Percentiles rank a stretch among this genome's conserved stretches.
Evolutionary conservation across 1,139 yeast species (phyloP).

Genomic region (Arxiozyma slooffiae): DNA sequence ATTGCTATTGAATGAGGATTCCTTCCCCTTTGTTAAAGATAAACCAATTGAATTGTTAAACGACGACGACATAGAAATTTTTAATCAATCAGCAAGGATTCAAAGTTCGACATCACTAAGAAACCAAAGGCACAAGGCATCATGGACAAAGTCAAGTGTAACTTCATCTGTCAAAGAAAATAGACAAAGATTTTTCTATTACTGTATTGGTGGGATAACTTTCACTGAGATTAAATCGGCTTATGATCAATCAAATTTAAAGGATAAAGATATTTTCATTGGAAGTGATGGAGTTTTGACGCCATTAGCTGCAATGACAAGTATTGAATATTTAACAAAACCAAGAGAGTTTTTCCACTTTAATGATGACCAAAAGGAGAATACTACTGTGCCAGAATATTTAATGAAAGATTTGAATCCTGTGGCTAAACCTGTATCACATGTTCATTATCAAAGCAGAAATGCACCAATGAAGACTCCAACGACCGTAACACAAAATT

Average conservation of each 20-base stretch:
- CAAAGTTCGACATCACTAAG: constrained; percentile 44
- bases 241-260: constrained; percentile 54
- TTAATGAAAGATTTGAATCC: constrained; percentile 21
- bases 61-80: constrained; percentile 41
- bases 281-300: constrained; percentile 75
- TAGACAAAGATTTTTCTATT: constrained; percentile 66
- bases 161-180: constrained; percentile 31
- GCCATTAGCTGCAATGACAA: constrained; percentile 46
- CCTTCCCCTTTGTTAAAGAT: constrained; percentile 71
- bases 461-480: constrained; percentile 8
- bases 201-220: constrained; percentile 84
- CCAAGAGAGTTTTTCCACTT: constrained; percentile 28
- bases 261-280: constrained; percentile 65
- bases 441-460: constrained; percentile 19
- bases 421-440: constrained; percentile 21
- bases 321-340: constrained; percentile 32
- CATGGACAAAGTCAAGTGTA: constrained; percentile 57
- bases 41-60: constrained; percentile 48
- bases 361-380: constrained; percentile 23
- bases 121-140: constrained; percentile 68
- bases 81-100: constrained; percentile 26
- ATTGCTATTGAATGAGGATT: constrained; percentile 34
- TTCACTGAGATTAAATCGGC: constrained; percentile 71
- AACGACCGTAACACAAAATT: constrained; percentile 5
- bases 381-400: constrained; percentile 29